Evolutionary conservation across 768 basidiomycete genomes (phyloP).

Genomic region (Clitopilus hobsonii): DNA sequence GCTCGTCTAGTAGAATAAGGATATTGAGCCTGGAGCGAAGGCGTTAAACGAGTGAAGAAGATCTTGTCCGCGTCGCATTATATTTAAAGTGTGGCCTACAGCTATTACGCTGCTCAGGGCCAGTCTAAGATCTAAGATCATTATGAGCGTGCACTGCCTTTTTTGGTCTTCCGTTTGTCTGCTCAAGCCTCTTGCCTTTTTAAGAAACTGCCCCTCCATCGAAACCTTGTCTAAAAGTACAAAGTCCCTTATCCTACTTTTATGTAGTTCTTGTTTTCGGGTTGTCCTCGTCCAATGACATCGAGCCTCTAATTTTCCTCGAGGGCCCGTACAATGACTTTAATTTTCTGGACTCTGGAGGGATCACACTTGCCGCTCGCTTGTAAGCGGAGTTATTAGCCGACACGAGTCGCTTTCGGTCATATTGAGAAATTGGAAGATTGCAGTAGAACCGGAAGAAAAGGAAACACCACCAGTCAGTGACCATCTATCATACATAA

Average conservation of each 20-base stretch:
- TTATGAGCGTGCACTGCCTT: background rate
- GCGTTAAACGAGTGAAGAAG: background rate
- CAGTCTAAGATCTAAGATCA: background rate
- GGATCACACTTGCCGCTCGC: background rate
- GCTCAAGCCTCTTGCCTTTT: background rate
- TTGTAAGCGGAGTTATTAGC: background rate
- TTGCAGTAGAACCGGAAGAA: background rate
- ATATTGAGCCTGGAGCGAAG: background rate
- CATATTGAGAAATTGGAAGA: background rate
- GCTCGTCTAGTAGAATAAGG: background rate
- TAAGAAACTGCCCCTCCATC: background rate
- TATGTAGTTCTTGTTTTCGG: background rate
- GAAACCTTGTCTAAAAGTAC: background rate
- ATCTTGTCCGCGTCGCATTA: background rate
- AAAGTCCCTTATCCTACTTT: constrained; percentile 1
- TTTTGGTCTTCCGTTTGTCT: background rate
- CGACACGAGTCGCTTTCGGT: background rate
- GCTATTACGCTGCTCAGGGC: background rate
- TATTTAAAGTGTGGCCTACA: background rate
- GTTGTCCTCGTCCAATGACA: background rate
- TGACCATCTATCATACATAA: background rate
- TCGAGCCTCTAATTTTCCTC: background rate
- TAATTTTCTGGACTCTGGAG: background rate
- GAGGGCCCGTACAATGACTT: background rate
- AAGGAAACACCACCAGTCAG: background rate